Percentiles rank a stretch among this genome's conserved stretches.
Evolutionary conservation across 2,329 filamentous ascomycete genomes (phyloP).

Genomic region (Botrytis paeoniae): DNA sequence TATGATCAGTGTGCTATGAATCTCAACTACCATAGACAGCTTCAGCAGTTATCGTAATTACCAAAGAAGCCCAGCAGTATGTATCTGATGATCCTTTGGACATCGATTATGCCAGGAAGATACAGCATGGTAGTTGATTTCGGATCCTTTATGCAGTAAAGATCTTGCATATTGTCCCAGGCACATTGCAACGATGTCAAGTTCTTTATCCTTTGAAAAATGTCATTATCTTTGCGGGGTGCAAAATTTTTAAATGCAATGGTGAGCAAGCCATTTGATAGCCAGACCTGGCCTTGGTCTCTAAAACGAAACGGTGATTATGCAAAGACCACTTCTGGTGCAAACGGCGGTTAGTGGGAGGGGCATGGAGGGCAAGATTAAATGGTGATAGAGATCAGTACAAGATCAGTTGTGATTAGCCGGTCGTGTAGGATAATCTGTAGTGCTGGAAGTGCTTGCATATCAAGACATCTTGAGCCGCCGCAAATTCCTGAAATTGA

Average conservation of each 20-base stretch:
- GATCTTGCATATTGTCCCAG: neutral
- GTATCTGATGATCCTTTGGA: neutral
- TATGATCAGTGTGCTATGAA: neutral
- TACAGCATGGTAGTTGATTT: neutral
- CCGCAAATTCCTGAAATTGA: neutral
- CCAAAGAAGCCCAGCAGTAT: neutral
- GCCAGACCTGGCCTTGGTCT: neutral
- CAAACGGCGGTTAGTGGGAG: neutral
- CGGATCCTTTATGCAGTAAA: neutral
- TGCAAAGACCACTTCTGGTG: neutral
- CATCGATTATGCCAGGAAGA: neutral
- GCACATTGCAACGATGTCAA: neutral
- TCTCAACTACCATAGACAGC: neutral
- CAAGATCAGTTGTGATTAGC: neutral
- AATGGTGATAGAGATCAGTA: neutral
- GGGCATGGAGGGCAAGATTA: neutral
- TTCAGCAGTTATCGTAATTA: neutral
- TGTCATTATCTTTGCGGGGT: neutral
- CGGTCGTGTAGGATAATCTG: neutral
- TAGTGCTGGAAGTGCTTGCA: neutral
- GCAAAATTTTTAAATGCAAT: neutral
- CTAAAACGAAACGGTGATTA: neutral
- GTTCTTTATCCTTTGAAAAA: neutral
- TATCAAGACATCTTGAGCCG: neutral
- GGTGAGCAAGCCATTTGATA: neutral